Evolutionary conservation across 441 rosid species (phyloP), one percentile per base, ranked within the genome.

Genomic region (Pelargonium cotyledonis): DNA sequence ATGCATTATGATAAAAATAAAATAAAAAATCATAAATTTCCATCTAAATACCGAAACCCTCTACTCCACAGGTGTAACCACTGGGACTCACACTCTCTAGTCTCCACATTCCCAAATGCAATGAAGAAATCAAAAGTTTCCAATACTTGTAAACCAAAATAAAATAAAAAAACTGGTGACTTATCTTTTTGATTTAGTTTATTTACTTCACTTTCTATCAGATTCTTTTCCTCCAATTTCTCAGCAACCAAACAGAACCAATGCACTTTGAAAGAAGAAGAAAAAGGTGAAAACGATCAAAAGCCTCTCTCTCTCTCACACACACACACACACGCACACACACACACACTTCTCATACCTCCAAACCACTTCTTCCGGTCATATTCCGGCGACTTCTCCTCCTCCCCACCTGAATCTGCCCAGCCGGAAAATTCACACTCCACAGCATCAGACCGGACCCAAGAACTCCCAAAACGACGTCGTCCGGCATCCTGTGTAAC

Each of bases 341-440:
- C 35, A 29, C 35, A 29, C 35, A 29, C 35, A 29, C 35, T 29
- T 29, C 35, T 29, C n/a, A 60, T 73, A 87, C 92, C 92, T 86
- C 78, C 80, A 49, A 80, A 51, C 87, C 82, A 81, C 69, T 81
- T 75, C 68, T 75, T 85, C 75, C 78, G 80, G 63, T 72, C 77
- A 21, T 79, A 75, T 70, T 83, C 81, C 14, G 38, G 9, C 11
- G 78, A 57, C 53, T 72, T 74, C 40, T 84, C 38, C 68, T 18
- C 16, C 83, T 57, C 62, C 19, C 72, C 76, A 65, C 76, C 88
- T 6, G 88, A 82, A 74, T 81, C 84, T 26, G 86, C 69, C 97
- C 97, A 88, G 7, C 97, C 98, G 47, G 89, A 70, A 66, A 89
- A 83, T 26, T 65, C 76, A 82, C 81, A 87, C 0, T 76, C 69